Base-by-base conservation (phyloP, 495 filamentous ascomycete species). In the Corynascus novoguineensis region DNA sequence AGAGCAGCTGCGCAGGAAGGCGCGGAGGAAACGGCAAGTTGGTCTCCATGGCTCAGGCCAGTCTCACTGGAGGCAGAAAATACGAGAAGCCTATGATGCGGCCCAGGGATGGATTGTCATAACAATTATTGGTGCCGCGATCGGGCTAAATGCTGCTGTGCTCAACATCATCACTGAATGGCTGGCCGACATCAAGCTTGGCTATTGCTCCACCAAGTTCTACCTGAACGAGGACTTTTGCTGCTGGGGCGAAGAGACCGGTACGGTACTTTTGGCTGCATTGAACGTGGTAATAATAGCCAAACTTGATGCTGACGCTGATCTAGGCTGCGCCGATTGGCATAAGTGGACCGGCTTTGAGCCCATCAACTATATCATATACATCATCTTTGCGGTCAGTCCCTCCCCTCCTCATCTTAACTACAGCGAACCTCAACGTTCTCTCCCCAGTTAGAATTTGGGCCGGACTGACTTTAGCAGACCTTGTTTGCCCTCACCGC, bases 81-180 rank as follows among this genome's bases (percentile, higher is more conserved):
- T 96, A 41, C 80, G 81, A 72, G 89, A 96, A 67, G 87, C 88
- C 17, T 97, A 97, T 72, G 92, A 97, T 67, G 95, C 93, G 10
- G 95, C 90, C 7, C 95, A 97, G 73, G 92, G 90, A 8, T 98
- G 93, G 93, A 92, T 98, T 44, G 95, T 98, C 41, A 88, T 98
- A 47, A 97, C 89, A 15, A 77, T 98, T 48, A 92, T 98, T 54
- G 93, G 93, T 52, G 85, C 85, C 50, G 89, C 87, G 28, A 98
- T 98, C 67, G 93, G 93, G 3, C 60, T 96, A 47, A 97, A 97
- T 64, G 92, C 93, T 19, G 95, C 88, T 1, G 85, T 97, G 60
- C 73, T 98, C 50, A 98, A 96, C 69, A 97, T 98, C 60, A 81
- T 93, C 52, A 97, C 93, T 22, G 93, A 98, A 67, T 98, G 93